A percentile compares a stretch with the other conserved stretches of the same genome.
These are phyloP conservation scores for Globisporangium parvum DNA, from an alignment of 352 stramenopile species.

Conservation along the genomic window DNA sequence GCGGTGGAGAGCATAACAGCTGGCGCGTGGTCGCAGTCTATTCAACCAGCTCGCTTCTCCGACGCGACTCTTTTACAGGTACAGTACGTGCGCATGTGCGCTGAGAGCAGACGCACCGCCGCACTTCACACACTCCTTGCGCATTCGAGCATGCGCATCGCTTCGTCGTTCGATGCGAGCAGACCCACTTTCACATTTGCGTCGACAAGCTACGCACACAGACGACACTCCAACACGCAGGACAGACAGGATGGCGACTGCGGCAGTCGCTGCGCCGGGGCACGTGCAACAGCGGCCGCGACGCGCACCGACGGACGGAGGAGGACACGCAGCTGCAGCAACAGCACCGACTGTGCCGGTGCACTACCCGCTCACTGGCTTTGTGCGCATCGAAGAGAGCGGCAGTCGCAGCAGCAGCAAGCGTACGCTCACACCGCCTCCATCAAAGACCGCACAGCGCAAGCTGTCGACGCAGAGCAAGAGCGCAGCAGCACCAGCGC, in stretches of 20 bases:
- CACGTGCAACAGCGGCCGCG: neutral
- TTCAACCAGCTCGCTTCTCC: too few species aligned
- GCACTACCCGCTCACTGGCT: constrained; percentile 27
- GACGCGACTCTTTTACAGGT: too few species aligned
- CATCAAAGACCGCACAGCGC: neutral
- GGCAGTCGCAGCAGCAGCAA: neutral
- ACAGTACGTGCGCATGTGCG: too few species aligned
- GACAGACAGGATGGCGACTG: constrained; percentile 1
- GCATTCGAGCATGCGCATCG: too few species aligned
- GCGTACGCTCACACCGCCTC: neutral
- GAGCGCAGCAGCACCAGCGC: neutral
- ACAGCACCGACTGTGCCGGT: constrained; percentile 3
- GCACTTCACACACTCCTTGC: too few species aligned
- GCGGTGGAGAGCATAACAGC: too few species aligned
- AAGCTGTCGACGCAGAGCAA: too few species aligned
- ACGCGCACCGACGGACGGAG: neutral
- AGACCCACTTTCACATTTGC: constrained; percentile 1
- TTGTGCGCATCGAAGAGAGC: constrained; percentile 43
- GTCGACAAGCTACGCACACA: neutral
- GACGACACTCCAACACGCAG: neutral
- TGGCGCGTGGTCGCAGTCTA: too few species aligned
- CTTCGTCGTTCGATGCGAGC: neutral
- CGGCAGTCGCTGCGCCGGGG: constrained; percentile 1
- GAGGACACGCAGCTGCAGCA: neutral
- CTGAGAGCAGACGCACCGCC: too few species aligned